A percentile compares a stretch with the other conserved stretches of the same genome.
These are phyloP conservation scores for Balakata baccata DNA, from an alignment of 345 rosid species.

Conservation along the genomic window DNA sequence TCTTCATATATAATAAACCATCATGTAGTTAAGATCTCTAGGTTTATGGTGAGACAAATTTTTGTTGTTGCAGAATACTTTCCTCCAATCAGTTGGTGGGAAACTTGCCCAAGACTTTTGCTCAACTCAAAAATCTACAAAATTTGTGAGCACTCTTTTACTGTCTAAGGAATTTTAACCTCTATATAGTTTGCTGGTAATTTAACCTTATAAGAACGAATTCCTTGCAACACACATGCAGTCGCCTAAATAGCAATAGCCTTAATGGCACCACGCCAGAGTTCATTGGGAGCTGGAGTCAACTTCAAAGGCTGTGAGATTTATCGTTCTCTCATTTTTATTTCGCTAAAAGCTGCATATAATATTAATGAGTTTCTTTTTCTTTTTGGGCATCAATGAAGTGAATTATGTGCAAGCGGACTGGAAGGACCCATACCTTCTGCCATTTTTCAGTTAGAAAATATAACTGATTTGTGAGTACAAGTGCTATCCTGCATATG, in stretches of 20 bases:
- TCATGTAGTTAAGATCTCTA: too few species aligned
- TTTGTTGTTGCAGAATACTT: conserved; percentile 3
- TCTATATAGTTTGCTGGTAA: too few species aligned
- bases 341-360: background rate
- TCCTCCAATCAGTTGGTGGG: background rate
- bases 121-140: background rate
- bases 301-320: conserved; percentile 16
- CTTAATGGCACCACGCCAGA: background rate
- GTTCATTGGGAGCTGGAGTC: background rate
- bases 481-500: background rate
- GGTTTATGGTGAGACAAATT: background rate
- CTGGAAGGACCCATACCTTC: background rate
- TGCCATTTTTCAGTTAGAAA: background rate
- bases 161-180: too few species aligned
- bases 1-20: too few species aligned
- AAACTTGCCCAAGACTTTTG: background rate
- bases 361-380: background rate
- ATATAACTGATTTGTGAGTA: conserved; percentile 9
- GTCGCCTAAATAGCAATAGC: conserved; percentile 16
- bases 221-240: conserved; percentile 2
- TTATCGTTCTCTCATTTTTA: too few species aligned
- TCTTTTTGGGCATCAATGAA: background rate
- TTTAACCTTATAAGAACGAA: too few species aligned
- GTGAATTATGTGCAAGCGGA: background rate
- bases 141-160: background rate